These are phyloP conservation scores for Lachancea cidri DNA, from an alignment of 805 yeast species.

Conservation along the genomic window DNA sequence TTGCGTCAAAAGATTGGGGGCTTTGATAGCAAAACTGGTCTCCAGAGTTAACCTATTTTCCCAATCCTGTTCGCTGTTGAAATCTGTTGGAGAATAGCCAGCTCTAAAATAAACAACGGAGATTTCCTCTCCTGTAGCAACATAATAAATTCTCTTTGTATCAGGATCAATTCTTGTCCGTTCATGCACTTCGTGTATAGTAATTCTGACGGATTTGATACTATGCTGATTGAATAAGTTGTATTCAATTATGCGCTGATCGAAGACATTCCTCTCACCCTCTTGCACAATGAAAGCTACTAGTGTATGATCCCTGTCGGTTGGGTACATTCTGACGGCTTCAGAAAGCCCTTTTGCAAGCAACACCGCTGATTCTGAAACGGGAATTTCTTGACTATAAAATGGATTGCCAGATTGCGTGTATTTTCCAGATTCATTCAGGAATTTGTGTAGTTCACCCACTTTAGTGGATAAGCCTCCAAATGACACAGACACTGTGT, in stretches of 20 bases:
- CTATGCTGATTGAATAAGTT: conserved; percentile 51
- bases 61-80: conserved; percentile 66
- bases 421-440: conserved; percentile 58
- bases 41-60: conserved; percentile 68
- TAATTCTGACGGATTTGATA: conserved; percentile 58
- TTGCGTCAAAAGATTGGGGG: conserved; percentile 87
- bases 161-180: conserved; percentile 38
- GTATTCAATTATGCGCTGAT: conserved; percentile 82
- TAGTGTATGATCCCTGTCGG: conserved; percentile 29
- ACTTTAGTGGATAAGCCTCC: conserved; percentile 85
- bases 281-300: conserved; percentile 80
- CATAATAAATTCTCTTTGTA: conserved; percentile 46
- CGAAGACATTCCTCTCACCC: conserved; percentile 82
- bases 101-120: conserved; percentile 87
- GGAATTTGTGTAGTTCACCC: conserved; percentile 64
- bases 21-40: conserved; percentile 73
- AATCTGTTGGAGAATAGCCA: conserved; percentile 85
- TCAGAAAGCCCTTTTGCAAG: conserved; percentile 66
- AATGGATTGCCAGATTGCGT: conserved; percentile 35
- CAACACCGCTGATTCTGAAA: conserved; percentile 56
- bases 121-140: conserved; percentile 59
- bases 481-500: conserved; percentile 92
- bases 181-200: conserved; percentile 52
- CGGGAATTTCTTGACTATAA: conserved; percentile 48
- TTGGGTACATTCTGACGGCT: conserved; percentile 53